A percentile compares a stretch with the other conserved stretches of the same genome.
Evolutionary conservation across 2,329 filamentous ascomycete genomes (phyloP).

Genomic region (Endoconidiophora polonica): DNA sequence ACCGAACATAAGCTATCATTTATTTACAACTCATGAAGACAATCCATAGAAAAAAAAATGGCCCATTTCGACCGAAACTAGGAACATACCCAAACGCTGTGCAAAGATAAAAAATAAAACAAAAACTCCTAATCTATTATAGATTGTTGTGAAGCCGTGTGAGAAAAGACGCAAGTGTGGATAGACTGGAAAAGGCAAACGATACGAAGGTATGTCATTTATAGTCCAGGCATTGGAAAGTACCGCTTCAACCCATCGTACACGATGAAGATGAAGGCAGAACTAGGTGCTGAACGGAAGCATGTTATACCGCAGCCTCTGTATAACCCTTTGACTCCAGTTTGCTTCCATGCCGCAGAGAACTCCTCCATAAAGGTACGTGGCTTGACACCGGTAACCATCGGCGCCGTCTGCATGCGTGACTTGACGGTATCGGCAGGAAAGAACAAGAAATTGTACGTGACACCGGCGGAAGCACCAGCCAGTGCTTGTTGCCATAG

Average conservation of each 20-base stretch:
- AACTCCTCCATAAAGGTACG: constrained; percentile 60
- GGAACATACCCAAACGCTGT: background rate
- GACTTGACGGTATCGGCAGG: constrained; percentile 96
- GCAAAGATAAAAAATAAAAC: background rate
- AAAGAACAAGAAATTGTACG: constrained; percentile 95
- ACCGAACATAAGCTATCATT: no score
- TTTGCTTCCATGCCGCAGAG: constrained; percentile 58
- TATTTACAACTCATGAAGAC: no score
- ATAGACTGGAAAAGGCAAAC: constrained; percentile 13
- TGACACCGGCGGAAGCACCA: constrained; percentile 75
- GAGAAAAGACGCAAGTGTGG: constrained; percentile 6
- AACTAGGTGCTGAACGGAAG: constrained; percentile 73
- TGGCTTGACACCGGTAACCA: constrained; percentile 36
- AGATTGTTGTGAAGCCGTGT: constrained; percentile 13
- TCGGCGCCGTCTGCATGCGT: constrained; percentile 79
- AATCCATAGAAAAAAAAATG: no score
- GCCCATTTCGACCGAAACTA: background rate
- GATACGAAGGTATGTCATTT: constrained; percentile 13
- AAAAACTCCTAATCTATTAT: constrained; percentile 6
- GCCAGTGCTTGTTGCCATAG: constrained; percentile 77
- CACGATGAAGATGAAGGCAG: constrained; percentile 94
- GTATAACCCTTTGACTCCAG: constrained; percentile 74
- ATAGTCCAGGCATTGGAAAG: constrained; percentile 32
- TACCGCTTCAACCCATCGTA: constrained; percentile 70
- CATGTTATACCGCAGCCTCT: constrained; percentile 92